A percentile compares a stretch with the other conserved stretches of the same genome.
These are phyloP conservation scores for Conticribra weissflogii DNA, from an alignment of 108 stramenopile genomes.

Conservation along the genomic window DNA sequence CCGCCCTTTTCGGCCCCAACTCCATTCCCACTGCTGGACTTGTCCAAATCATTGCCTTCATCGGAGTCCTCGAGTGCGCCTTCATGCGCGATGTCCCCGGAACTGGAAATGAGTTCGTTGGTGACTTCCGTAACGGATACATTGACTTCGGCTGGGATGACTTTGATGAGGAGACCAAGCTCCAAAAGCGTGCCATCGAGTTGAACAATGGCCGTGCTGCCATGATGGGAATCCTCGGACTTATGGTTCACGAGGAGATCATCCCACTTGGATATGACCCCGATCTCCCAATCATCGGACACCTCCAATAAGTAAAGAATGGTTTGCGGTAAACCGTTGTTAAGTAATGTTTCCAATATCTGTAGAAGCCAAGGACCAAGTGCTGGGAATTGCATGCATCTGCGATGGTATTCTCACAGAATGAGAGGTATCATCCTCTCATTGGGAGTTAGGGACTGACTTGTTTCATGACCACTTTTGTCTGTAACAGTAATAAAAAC, in stretches of 20 bases:
- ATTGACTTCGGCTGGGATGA: conserved; percentile 79
- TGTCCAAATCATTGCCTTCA: no score
- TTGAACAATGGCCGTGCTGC: conserved; percentile 93
- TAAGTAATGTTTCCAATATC: no score
- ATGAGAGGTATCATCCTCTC: no score
- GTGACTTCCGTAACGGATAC: conserved; percentile 77
- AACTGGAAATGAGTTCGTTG: conserved; percentile 60
- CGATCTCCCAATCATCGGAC: conserved; percentile 63
- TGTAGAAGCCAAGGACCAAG: no score
- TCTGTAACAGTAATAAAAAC: no score
- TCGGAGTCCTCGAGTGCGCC: conserved; percentile 46
- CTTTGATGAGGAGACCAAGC: conserved; percentile 67
- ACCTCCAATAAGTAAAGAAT: conserved; percentile 51
- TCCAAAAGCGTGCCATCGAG: conserved; percentile 88
- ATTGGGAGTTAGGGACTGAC: no score
- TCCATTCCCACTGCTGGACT: no score
- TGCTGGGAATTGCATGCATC: no score
- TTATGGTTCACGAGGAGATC: conserved; percentile 67
- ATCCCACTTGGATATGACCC: conserved; percentile 55
- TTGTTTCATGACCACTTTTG: no score
- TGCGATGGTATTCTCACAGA: no score
- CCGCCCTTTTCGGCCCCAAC: no score
- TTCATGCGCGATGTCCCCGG: conserved; percentile 71
- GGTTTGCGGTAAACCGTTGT: no score
- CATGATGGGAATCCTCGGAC: conserved; percentile 71